These are phyloP conservation scores for Colletotrichum eleusines DNA, from an alignment of 2,329 filamentous ascomycete species.

Conservation along the genomic window DNA sequence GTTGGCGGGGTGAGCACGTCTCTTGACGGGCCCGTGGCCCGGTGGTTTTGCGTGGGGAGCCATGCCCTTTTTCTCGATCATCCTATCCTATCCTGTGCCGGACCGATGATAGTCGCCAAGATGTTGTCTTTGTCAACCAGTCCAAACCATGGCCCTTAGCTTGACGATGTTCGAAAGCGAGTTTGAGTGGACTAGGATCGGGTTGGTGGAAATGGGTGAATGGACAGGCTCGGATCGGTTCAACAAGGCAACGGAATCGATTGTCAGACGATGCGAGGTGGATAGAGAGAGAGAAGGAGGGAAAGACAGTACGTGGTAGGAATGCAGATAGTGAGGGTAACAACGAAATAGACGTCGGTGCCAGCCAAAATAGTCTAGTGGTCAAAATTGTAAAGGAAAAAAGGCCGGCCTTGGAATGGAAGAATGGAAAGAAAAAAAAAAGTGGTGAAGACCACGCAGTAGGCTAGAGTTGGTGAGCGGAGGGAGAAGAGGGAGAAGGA, in stretches of 20 bases:
- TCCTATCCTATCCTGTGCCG: conserved; percentile 35
- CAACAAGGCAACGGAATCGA: conserved; percentile 8
- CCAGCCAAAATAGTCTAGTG: conserved; percentile 39
- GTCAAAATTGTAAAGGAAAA: conserved; percentile 37
- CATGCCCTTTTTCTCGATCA: conserved; percentile 34
- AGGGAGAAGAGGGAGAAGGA: conserved; percentile 34
- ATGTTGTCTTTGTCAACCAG: conserved; percentile 33
- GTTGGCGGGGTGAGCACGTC: conserved; percentile 30
- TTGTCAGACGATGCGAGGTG: background rate
- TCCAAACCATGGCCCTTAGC: conserved; percentile 34
- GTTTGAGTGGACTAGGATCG: background rate
- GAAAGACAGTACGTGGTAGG: background rate
- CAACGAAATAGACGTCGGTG: conserved; percentile 33
- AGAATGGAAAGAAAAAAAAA: conserved; percentile 19
- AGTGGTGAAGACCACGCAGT: conserved; percentile 35
- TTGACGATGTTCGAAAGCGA: conserved; percentile 8
- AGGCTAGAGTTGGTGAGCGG: conserved; percentile 18
- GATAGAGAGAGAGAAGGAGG: background rate
- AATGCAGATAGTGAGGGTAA: background rate
- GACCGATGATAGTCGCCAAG: conserved; percentile 36
- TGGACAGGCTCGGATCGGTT: background rate
- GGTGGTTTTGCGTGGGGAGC: conserved; percentile 31
- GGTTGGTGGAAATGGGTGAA: background rate
- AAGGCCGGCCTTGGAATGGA: conserved; percentile 42
- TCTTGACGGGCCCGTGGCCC: conserved; percentile 15